Conservation (phyloP, 495 filamentous ascomycete genomes). For the Penicillium psychrofluorescens region DNA sequence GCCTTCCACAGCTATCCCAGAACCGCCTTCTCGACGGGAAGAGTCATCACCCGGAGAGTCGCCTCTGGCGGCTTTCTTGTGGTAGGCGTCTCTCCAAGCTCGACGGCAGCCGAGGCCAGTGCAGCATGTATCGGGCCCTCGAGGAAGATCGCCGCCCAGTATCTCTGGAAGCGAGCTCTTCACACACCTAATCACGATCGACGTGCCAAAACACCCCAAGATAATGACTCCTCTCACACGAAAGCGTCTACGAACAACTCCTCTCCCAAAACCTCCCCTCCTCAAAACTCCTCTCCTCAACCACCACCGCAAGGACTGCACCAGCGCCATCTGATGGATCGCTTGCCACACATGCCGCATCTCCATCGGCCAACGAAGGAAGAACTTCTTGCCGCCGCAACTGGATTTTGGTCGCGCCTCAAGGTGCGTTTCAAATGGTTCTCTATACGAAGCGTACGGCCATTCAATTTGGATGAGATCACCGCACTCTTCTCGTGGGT, state of each 20-base stretch:
- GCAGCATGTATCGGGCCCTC: slow-evolving; percentile 26
- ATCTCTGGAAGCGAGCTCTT: slow-evolving; percentile 25
- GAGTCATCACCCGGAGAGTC: slow-evolving; percentile 26
- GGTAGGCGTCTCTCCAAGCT: slow-evolving; percentile 27
- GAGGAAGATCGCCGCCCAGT: slow-evolving; percentile 22
- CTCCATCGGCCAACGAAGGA: slow-evolving; percentile 85
- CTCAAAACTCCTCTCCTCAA: slow-evolving; percentile 1
- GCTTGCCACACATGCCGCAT: slow-evolving; percentile 61
- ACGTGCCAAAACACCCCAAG: slow-evolving; percentile 2
- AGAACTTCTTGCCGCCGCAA: slow-evolving; percentile 86
- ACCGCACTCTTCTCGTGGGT: slow-evolving; percentile 94
- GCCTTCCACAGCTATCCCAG: not conserved
- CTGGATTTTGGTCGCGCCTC: slow-evolving; percentile 84
- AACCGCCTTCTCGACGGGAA: not conserved
- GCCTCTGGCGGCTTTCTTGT: slow-evolving; percentile 34
- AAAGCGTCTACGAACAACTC: not conserved
- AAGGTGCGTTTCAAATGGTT: slow-evolving; percentile 96
- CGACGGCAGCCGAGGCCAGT: slow-evolving; percentile 25
- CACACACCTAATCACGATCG: slow-evolving; percentile 18
- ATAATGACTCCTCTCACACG: slow-evolving; percentile 8
- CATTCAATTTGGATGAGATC: slow-evolving; percentile 93
- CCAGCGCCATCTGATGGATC: slow-evolving; percentile 48
- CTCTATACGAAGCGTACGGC: slow-evolving; percentile 88
- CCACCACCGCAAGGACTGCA: slow-evolving; percentile 9
- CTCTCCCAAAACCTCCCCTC: not conserved